These are phyloP conservation scores for Komagataella ulmi DNA, from an alignment of 805 yeast genomes.

Conservation along the genomic window DNA sequence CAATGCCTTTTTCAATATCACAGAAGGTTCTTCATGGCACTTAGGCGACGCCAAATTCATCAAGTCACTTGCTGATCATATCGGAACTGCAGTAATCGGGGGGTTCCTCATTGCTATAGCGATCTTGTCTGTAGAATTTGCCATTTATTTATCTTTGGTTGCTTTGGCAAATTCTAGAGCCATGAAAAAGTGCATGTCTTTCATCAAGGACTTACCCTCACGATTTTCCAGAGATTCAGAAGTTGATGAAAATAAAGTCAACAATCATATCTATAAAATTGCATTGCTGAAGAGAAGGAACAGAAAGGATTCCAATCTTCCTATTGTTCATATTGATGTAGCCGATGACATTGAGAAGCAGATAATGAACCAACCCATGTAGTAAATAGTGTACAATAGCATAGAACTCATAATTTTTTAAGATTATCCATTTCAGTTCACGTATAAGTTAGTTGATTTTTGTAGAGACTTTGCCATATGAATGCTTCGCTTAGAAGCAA, in stretches of 20 bases:
- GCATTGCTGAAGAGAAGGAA: conserved; percentile 18
- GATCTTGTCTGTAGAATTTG: conserved; percentile 32
- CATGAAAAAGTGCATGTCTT: neutral
- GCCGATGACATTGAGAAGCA: conserved; percentile 4
- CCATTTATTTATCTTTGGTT: conserved; percentile 22
- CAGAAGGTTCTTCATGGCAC: conserved; percentile 90
- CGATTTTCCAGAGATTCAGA: neutral
- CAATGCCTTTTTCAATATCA: conserved; percentile 56
- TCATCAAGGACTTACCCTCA: neutral
- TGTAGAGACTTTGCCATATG: conserved; percentile 90
- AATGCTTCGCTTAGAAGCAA: conserved; percentile 88
- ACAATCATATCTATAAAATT: neutral
- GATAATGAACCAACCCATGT: neutral
- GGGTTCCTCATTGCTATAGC: conserved; percentile 50
- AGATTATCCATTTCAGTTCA: neutral
- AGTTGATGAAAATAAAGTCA: neutral
- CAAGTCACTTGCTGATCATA: conserved; percentile 61
- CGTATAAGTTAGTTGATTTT: conserved; percentile 38
- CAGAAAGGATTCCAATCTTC: conserved; percentile 45
- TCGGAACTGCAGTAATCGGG: conserved; percentile 53
- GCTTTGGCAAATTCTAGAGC: conserved; percentile 4
- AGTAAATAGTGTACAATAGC: neutral
- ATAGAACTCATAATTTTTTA: neutral
- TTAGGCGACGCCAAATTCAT: conserved; percentile 73
- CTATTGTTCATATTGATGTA: conserved; percentile 22